Conservation (phyloP, 2,329 filamentous ascomycete genomes). For the Cladophialophora carrionii region DNA sequence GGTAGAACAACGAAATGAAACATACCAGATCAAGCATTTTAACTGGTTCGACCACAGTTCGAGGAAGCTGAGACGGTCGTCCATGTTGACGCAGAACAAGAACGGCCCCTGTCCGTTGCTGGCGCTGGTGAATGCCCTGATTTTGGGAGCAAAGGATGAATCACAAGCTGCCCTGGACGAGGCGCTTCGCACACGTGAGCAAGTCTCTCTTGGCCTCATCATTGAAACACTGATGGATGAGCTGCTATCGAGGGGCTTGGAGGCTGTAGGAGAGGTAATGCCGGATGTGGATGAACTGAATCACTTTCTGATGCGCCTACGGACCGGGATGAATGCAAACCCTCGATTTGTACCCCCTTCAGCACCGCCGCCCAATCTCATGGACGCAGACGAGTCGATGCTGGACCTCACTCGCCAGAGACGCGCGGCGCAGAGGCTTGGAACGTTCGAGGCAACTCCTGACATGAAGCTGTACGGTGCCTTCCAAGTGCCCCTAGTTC, state of each 20-base stretch:
- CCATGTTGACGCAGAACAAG: constrained; percentile 86
- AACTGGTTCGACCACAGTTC: constrained; percentile 73
- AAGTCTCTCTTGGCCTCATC: constrained; percentile 81
- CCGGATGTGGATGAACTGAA: constrained; percentile 90
- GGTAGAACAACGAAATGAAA: constrained; percentile 64
- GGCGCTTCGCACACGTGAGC: constrained; percentile 76
- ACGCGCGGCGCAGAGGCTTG: constrained; percentile 49
- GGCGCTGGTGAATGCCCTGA: constrained; percentile 88
- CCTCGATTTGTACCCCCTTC: constrained; percentile 74
- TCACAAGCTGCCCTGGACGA: constrained; percentile 73
- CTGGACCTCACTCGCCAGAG: constrained; percentile 28
- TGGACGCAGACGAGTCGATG: constrained; percentile 40
- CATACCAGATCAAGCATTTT: constrained; percentile 91
- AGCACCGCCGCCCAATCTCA: constrained; percentile 50
- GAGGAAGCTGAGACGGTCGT: constrained; percentile 72
- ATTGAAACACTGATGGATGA: constrained; percentile 92
- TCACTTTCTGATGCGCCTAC: constrained; percentile 80
- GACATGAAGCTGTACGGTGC: constrained; percentile 92
- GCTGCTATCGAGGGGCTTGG: constrained; percentile 75
- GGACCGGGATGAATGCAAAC: constrained; percentile 98
- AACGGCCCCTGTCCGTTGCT: constrained; percentile 94
- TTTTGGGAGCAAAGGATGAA: constrained; percentile 74
- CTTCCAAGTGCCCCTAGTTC: constrained; percentile 84
- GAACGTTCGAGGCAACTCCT: constrained; percentile 81
- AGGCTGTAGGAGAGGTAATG: constrained; percentile 59